phyloP scores from a whole-genome alignment of 2,329 filamentous ascomycete genomes.

The Aspergillus novofumigatus region DNA sequence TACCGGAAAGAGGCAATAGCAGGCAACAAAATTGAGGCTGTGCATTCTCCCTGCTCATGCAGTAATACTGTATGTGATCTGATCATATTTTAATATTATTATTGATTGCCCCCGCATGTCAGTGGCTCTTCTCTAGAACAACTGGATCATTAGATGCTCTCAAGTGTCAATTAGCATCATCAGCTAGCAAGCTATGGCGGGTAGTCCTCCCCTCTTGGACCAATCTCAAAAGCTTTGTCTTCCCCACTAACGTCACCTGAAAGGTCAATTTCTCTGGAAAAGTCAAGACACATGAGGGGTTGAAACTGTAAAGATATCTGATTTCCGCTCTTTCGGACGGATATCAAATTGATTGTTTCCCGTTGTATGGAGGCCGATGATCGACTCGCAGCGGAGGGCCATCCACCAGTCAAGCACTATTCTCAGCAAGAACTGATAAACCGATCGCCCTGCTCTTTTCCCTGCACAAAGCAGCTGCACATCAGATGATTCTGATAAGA shows the following conservation, averaged over 20 bases:
- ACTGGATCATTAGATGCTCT: background rate
- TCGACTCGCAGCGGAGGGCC: background rate
- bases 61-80: background rate
- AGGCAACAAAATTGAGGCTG: conserved; percentile 25
- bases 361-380: background rate
- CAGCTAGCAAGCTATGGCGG: conserved; percentile 6
- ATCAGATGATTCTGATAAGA: too few relatives aligned
- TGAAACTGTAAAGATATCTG: background rate
- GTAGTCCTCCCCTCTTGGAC: background rate
- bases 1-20: conserved; percentile 3
- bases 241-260: background rate
- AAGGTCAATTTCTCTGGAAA: background rate
- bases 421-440: background rate
- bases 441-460: too few relatives aligned
- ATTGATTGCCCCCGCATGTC: conserved; percentile 18
- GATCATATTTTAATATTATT: background rate
- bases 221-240: background rate
- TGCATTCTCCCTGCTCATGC: conserved; percentile 18
- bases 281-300: background rate
- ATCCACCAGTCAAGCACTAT: background rate
- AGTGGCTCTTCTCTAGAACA: conserved; percentile 8
- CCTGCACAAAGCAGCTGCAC: too few relatives aligned
- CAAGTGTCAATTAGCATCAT: conserved; percentile 10
- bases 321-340: background rate
- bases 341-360: background rate